Base-by-base conservation (phyloP, 2,329 filamentous ascomycete species). In the Hypomyces perniciosus region DNA sequence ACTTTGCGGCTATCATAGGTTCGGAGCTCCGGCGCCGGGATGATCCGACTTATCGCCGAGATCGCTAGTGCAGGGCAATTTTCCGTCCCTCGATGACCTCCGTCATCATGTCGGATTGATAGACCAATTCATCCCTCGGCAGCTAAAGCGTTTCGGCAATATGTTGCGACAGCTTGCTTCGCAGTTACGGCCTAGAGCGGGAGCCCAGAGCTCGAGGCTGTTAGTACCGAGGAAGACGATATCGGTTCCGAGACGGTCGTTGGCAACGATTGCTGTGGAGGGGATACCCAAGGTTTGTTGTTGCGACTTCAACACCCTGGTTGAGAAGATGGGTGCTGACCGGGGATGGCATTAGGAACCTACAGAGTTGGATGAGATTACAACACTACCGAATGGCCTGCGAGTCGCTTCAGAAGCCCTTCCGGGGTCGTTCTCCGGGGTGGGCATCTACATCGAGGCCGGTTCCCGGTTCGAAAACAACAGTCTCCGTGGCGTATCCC, bases 371-470 rank as follows among this genome's bases (percentile, higher is more conserved):
- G 90, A 96, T 68, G 77, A 86, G 58, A 85, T 97, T 62, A 95
- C 91, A 6, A 91, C 85, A 1, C 81, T 99, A 12, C 76, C 90
- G 45, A 99, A 99, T 78, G 93, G 93, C 64, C 75, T 99, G 58
- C 88, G 92, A 52, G 90, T 99, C 53, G 93, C 93, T 27, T 96
- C 92, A 41, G 93, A 99, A 68, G 90, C 91, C 51, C 79, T 97
- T 8, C 91, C 92, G 1, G 93, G 93, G 39, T 91, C 91, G 60
- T 99, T 99, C 69, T 88, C 91, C 4, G 93, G 90, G 46, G 87
- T 99, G 12, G 93, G 93, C 41, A 90, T 97, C 56, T 99, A 96
- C 72, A 83, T 99, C 64, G 91, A 97, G 68, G 90, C 90, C 30
- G 93, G 93, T 12, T 97, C 93, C 49, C 83, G 93, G 59, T 97